Base-by-base conservation (phyloP, 192 early-diverging fungal species). In the Mortierella claussenii region DNA sequence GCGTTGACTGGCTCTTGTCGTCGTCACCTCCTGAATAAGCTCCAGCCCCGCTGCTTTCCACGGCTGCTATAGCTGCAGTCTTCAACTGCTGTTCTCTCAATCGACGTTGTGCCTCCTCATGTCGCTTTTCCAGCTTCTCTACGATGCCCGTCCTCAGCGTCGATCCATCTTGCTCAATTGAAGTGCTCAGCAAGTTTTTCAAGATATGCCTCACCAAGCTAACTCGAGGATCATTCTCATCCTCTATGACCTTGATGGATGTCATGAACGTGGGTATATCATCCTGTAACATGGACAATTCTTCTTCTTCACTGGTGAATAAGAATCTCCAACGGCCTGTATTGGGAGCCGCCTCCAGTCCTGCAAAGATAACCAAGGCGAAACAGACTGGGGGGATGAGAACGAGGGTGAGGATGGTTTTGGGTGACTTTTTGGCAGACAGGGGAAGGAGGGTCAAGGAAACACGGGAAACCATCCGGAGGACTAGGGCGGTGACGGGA, bases 291-390 rank as follows among this genome's bases (percentile, higher is more conserved):
- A 82, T 40, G 24, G 71, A 69, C 17, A 69, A 12, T 48, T 88
- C 84, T 60, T 88, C 84, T 60, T 84, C 78, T 65, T 85, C 82
- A 21, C 42, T 80, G 10, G 82, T 62, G 50, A 81, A 84, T 18
- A 81, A 43, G 37, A 88, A 69, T 49, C 86, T 69, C 62, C 81
- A 75, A 58, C 86, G 60, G 15, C 78, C 79, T 1, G 86, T 88
- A 49, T 88, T 84, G 47, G 86, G 86, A 28, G 86, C 86, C 53
- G 79, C 58, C 37, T 81, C 80, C n/a, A n/a, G 21, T 12, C 79
- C 79, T 17, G 66, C 59, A 55, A 80, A 69, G 32, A 75, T 65
- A 24, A 75, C 47, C 6, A 80, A 50, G 5, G 65, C 66, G 56
- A 80, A 80, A 31, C 79, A 73, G 23, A 74, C 40, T 28, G 71